These are phyloP conservation scores for Strobilomyces dryophilus DNA, from an alignment of 768 basidiomycete species.

Conservation along the genomic window DNA sequence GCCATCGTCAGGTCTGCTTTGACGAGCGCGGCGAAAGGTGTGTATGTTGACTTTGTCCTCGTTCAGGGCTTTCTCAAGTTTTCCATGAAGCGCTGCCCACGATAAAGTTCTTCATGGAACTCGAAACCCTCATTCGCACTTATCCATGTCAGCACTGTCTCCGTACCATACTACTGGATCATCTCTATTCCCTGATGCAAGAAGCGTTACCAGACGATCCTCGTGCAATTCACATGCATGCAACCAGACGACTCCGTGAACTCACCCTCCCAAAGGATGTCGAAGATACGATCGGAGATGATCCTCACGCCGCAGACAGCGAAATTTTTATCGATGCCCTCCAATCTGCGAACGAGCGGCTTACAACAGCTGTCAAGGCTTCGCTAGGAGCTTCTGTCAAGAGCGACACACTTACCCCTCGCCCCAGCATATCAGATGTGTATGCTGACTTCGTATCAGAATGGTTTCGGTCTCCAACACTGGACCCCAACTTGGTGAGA, in stretches of 20 bases:
- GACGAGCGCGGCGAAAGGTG: constrained; percentile 69
- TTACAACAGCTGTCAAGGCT: constrained; percentile 27
- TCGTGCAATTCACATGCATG: constrained; percentile 36
- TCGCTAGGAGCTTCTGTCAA: constrained; percentile 11
- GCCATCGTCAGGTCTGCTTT: constrained; percentile 80
- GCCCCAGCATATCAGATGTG: constrained; percentile 30
- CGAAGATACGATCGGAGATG: constrained; percentile 6
- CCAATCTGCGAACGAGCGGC: constrained; percentile 30
- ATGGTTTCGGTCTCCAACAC: constrained; percentile 39
- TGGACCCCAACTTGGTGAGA: constrained; percentile 32
- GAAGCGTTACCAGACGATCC: constrained; percentile 35
- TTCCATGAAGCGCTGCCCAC: constrained; percentile 35
- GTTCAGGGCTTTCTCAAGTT: constrained; percentile 8
- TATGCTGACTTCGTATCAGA: constrained; percentile 45
- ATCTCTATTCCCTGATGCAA: constrained; percentile 41
- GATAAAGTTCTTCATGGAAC: constrained; percentile 37
- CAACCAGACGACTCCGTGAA: constrained; percentile 34
- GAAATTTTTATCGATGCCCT: constrained; percentile 28
- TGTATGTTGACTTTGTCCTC: constrained; percentile 16
- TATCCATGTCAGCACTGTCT: constrained; percentile 42
- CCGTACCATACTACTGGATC: constrained; percentile 37
- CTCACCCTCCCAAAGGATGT: constrained; percentile 21
- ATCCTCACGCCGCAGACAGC: constrained; percentile 6
- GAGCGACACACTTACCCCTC: constrained; percentile 15
- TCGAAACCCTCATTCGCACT: constrained; percentile 38